These are phyloP conservation scores for button mushroom (Agaricus bisporus) DNA, from an alignment of 768 basidiomycete genomes.

Conservation along the genomic window DNA sequence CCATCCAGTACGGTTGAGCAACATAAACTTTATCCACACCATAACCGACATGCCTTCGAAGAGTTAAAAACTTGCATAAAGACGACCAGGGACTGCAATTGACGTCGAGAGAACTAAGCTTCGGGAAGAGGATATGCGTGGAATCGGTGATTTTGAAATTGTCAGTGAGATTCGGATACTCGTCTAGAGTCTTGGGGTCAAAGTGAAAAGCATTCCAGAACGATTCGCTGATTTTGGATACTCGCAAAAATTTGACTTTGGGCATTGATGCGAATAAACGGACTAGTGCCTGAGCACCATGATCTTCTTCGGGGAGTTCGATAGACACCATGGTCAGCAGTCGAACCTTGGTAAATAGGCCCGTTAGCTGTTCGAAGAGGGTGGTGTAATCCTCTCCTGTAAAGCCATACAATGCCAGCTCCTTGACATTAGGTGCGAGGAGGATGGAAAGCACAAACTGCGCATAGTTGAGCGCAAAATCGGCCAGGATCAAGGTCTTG, in stretches of 20 bases:
- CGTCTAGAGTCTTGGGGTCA: conserved; percentile 17
- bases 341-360: conserved; percentile 44
- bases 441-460: conserved; percentile 42
- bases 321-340: conserved; percentile 48
- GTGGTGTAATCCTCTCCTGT: conserved; percentile 43
- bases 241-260: conserved; percentile 39
- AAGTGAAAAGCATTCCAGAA: conserved; percentile 45
- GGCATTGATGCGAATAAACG: conserved; percentile 58
- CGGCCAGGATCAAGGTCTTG: conserved; percentile 49
- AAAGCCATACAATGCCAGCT: conserved; percentile 53
- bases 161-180: background rate
- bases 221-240: conserved; percentile 34
- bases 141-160: background rate
- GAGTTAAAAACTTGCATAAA: conserved; percentile 4
- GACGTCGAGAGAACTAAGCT: conserved; percentile 7
- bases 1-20: conserved; percentile 5
- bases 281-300: conserved; percentile 27
- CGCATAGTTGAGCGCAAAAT: conserved; percentile 44
- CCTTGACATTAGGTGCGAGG: conserved; percentile 48
- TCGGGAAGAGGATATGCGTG: conserved; percentile 8
- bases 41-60: conserved; percentile 6
- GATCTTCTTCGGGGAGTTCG: conserved; percentile 23
- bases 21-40: conserved; percentile 9
- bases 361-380: conserved; percentile 40
- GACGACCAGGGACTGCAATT: conserved; percentile 4